Conservation (phyloP, 1,284 basidiomycete species). For the Naganishia albida region DNA sequence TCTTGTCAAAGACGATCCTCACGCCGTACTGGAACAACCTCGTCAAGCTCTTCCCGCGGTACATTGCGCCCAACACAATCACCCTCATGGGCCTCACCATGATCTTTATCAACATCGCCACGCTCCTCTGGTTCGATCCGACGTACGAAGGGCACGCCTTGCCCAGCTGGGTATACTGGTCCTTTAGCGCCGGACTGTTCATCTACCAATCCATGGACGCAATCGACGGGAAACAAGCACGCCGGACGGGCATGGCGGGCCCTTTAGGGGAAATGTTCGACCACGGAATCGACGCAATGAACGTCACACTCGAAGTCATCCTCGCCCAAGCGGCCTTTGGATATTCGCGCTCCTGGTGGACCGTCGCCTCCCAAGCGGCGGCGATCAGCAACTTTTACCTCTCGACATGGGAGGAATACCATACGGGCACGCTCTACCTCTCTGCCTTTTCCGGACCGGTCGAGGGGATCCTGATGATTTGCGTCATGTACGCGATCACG, state of each 20-base stretch:
- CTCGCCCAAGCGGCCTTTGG: conserved; percentile 83
- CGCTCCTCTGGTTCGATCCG: conserved; percentile 79
- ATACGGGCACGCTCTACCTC: conserved; percentile 86
- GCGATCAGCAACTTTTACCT: conserved; percentile 93
- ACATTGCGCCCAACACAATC: conserved; percentile 90
- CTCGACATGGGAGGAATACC: conserved; percentile 87
- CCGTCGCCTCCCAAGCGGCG: conserved; percentile 79
- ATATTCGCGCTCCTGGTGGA: conserved; percentile 93
- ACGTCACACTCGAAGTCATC: conserved; percentile 70
- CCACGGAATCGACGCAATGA: conserved; percentile 66
- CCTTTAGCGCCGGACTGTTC: conserved; percentile 88
- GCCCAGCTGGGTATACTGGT: conserved; percentile 82
- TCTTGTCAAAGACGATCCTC: conserved; percentile 76
- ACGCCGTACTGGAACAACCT: conserved; percentile 95
- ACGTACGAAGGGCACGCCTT: conserved; percentile 67
- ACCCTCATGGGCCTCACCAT: conserved; percentile 79
- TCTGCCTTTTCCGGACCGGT: conserved; percentile 95
- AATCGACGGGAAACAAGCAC: conserved; percentile 80
- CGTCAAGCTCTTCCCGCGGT: conserved; percentile 83
- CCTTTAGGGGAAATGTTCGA: conserved; percentile 97
- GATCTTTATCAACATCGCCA: conserved; percentile 80
- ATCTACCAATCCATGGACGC: conserved; percentile 73
- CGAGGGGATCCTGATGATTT: conserved; percentile 90
- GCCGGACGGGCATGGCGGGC: conserved; percentile 91
- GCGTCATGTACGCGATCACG: conserved; percentile 73